A percentile compares a stretch with the other conserved stretches of the same genome.
Conservation (phyloP, 1,284 basidiomycete genomes). For the Cutaneotrichosporon sp. region DNA sequence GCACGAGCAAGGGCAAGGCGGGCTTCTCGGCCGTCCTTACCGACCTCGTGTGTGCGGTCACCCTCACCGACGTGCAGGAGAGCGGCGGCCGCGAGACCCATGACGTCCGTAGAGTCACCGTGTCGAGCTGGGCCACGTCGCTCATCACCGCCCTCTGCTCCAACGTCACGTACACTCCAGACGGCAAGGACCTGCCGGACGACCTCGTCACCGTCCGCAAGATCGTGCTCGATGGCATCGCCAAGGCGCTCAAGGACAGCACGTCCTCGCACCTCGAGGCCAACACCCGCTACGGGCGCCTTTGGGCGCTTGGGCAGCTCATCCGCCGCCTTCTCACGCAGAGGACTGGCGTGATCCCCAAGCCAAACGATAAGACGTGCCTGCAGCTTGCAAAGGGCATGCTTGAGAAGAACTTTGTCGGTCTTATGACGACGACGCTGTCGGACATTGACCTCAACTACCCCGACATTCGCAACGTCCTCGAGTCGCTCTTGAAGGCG, state of each 20-base stretch:
- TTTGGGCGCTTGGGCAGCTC: constrained; percentile 84
- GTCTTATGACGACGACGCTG: constrained; percentile 81
- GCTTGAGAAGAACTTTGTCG: constrained; percentile 97
- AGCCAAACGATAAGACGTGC: constrained; percentile 29
- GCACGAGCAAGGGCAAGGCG: constrained; percentile 54
- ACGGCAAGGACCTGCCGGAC: constrained; percentile 72
- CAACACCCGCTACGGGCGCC: constrained; percentile 81
- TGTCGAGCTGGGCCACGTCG: constrained; percentile 81
- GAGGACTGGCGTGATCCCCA: constrained; percentile 62
- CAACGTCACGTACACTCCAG: constrained; percentile 64
- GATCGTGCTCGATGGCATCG: constrained; percentile 84
- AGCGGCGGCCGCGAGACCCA: constrained; percentile 9
- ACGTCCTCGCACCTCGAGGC: constrained; percentile 62
- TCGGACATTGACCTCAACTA: constrained; percentile 96
- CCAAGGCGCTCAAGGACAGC: constrained; percentile 82
- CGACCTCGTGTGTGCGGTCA: constrained; percentile 76
- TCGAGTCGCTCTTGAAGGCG: constrained; percentile 83
- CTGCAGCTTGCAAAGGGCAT: constrained; percentile 88
- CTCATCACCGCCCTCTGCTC: constrained; percentile 89
- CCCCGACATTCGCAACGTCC: constrained; percentile 82
- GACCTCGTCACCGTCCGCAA: constrained; percentile 86
- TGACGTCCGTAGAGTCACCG: constrained; percentile 54
- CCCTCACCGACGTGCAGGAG: constrained; percentile 54
- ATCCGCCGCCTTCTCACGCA: constrained; percentile 85
- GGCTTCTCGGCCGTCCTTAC: constrained; percentile 61